Percentiles rank a stretch among this genome's conserved stretches.
These are phyloP conservation scores for Ustilago sp. DNA, from an alignment of 1,284 basidiomycete species.

Conservation along the genomic window DNA sequence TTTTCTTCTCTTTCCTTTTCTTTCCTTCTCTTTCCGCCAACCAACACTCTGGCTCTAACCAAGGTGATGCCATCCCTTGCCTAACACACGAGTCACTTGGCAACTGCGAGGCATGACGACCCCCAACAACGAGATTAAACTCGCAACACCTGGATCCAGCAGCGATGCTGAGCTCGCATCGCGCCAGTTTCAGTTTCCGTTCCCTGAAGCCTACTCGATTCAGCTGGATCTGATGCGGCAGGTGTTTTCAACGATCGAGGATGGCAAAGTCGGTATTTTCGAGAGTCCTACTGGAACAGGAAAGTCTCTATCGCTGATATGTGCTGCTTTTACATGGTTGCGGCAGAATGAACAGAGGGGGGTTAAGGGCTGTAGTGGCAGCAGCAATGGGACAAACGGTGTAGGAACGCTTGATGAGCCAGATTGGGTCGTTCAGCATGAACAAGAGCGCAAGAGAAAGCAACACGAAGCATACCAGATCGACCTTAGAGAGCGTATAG, in stretches of 20 bases:
- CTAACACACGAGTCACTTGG: too few species aligned
- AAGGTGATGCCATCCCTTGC: too few species aligned
- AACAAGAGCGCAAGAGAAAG: conserved; percentile 61
- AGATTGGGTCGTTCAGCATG: conserved; percentile 71
- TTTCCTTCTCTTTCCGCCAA: neutral
- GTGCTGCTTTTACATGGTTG: conserved; percentile 70
- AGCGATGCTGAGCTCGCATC: conserved; percentile 24
- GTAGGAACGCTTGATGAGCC: conserved; percentile 61
- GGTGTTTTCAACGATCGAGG: conserved; percentile 84
- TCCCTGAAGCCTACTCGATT: conserved; percentile 80
- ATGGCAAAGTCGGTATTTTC: conserved; percentile 78
- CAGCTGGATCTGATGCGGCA: conserved; percentile 90
- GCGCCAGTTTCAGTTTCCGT: conserved; percentile 61
- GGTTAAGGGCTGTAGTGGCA: conserved; percentile 18
- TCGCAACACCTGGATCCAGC: conserved; percentile 22
- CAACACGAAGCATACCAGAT: conserved; percentile 63
- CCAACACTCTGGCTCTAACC: conserved; percentile 6
- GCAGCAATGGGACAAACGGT: conserved; percentile 17
- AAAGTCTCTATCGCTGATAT: conserved; percentile 71
- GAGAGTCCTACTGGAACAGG: conserved; percentile 73
- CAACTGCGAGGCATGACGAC: conserved; percentile 4
- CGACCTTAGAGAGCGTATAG: conserved; percentile 66
- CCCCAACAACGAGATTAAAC: conserved; percentile 12
- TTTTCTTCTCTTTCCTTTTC: too few species aligned
- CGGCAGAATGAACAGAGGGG: conserved; percentile 57